phyloP scores from a whole-genome alignment of 257 asterid genomes.

The Catharanthus roseus region DNA sequence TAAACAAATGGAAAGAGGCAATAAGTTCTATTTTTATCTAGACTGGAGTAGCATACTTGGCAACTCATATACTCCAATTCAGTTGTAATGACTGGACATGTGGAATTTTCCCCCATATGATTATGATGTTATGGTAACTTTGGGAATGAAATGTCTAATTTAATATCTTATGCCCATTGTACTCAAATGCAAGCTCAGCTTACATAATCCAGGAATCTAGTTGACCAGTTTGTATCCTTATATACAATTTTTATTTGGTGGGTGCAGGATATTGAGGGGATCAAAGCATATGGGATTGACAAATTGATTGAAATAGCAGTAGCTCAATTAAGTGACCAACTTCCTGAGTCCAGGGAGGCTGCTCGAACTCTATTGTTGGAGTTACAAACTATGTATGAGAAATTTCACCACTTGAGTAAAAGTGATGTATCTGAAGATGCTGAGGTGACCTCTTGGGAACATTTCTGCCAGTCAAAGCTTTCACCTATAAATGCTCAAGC shows the following conservation, averaged over 20 bases:
- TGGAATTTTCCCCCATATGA: no score
- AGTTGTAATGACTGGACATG: no score
- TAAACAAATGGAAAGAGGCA: background rate
- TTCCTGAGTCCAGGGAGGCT: constrained; percentile 92
- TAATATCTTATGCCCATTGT: background rate
- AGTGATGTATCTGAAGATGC: constrained; percentile 34
- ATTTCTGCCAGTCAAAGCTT: constrained; percentile 78
- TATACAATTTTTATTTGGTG: background rate
- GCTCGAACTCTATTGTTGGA: constrained; percentile 77
- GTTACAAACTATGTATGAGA: constrained; percentile 56
- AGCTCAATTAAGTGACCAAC: constrained; percentile 82
- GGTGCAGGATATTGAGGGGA: constrained; percentile 76
- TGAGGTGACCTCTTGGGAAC: constrained; percentile 59
- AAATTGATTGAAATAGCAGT: constrained; percentile 74
- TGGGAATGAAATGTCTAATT: background rate
- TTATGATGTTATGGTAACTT: background rate
- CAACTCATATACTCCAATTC: background rate
- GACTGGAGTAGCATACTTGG: background rate
- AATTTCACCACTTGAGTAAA: constrained; percentile 30
- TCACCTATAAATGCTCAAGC: constrained; percentile 86
- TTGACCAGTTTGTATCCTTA: background rate
- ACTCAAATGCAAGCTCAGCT: background rate
- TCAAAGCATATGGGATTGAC: constrained; percentile 66
- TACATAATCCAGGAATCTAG: background rate
- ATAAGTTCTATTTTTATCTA: background rate